Conservation (phyloP, 2,329 filamentous ascomycete species). For the Claviceps spartinae region DNA sequence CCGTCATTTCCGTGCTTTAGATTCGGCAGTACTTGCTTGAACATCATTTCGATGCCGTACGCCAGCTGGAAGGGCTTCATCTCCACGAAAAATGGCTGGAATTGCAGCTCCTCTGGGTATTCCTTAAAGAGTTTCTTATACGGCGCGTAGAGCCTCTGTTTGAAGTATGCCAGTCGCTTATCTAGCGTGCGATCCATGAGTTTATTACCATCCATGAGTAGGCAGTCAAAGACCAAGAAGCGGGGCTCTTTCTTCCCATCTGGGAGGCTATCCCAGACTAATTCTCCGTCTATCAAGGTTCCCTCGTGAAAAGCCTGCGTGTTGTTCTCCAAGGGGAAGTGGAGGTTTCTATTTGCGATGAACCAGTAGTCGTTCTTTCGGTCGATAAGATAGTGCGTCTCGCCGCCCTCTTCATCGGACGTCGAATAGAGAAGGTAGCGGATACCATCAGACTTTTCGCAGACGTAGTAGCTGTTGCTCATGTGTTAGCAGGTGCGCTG, state of each 20-base stretch:
- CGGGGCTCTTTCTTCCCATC: slow-evolving; percentile 57
- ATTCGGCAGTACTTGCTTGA: slow-evolving; percentile 68
- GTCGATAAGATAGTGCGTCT: slow-evolving; percentile 87
- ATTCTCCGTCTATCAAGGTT: slow-evolving; percentile 83
- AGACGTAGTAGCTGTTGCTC: slow-evolving; percentile 73
- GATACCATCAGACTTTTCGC: slow-evolving; percentile 95
- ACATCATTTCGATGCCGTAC: slow-evolving; percentile 87
- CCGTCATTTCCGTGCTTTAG: slow-evolving; percentile 92
- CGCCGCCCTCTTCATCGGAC: slow-evolving; percentile 42
- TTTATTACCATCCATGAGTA: slow-evolving; percentile 64
- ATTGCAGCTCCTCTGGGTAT: slow-evolving; percentile 55
- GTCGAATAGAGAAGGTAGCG: slow-evolving; percentile 90
- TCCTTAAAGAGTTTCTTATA: slow-evolving; percentile 49
- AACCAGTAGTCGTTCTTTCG: slow-evolving; percentile 96
- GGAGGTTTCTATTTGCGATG: slow-evolving; percentile 53
- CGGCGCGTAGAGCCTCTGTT: slow-evolving; percentile 59
- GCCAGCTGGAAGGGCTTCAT: slow-evolving; percentile 82
- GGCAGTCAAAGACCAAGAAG: slow-evolving; percentile 87
- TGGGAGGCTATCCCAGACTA: slow-evolving; percentile 69
- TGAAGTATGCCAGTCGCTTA: slow-evolving; percentile 79
- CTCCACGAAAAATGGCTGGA: slow-evolving; percentile 67
- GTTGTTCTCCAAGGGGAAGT: slow-evolving; percentile 63
- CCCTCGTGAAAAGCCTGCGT: slow-evolving; percentile 57
- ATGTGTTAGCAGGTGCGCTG: slow-evolving; percentile 5
- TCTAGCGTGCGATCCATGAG: slow-evolving; percentile 71